A percentile compares a stretch with the other conserved stretches of the same genome.
Evolutionary conservation across 1,139 yeast genomes (phyloP).

Genomic region (Saccharomyces hybrid): DNA sequence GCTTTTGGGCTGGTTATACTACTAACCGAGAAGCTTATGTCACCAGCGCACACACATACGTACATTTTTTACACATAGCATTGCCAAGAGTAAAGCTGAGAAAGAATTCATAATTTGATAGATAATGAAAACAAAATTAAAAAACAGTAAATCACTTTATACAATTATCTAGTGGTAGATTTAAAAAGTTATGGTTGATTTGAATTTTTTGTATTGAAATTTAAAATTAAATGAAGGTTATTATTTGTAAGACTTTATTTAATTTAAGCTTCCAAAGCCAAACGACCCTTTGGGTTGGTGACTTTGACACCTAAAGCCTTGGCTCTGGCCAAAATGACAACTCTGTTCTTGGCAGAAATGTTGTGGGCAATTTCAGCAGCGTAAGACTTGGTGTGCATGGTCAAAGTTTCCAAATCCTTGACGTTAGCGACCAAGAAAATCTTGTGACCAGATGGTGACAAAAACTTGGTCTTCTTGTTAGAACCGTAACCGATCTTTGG

Average conservation of each 20-base stretch:
- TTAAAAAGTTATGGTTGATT: not conserved
- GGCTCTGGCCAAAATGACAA: conserved; percentile 92
- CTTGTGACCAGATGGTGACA: conserved; percentile 98
- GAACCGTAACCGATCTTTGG: conserved; percentile 99
- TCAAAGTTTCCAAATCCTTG: conserved; percentile 88
- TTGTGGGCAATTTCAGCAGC: conserved; percentile 99
- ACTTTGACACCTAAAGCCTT: conserved; percentile 98
- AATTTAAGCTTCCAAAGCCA: conserved; percentile 88
- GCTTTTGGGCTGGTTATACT: conserved; percentile 51
- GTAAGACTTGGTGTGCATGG: conserved; percentile 95
- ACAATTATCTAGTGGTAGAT: not conserved
- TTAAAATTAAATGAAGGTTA: not conserved
- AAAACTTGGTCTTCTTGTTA: conserved; percentile 95
- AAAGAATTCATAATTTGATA: not conserved
- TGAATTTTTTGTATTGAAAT: not conserved
- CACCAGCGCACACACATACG: too few species aligned
- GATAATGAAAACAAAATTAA: conserved; percentile 4
- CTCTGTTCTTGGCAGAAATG: conserved; percentile 97
- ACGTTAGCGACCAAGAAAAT: conserved; percentile 88
- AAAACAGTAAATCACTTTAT: conserved; percentile 7
- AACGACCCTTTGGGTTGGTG: conserved; percentile 99
- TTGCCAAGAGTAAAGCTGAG: not conserved
- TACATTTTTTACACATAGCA: too few species aligned
- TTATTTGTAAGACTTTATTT: conserved; percentile 1
- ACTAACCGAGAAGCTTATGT: conserved; percentile 26